Base-by-base conservation (phyloP, 2,329 filamentous ascomycete genomes). In the Fusarium sp. region DNA sequence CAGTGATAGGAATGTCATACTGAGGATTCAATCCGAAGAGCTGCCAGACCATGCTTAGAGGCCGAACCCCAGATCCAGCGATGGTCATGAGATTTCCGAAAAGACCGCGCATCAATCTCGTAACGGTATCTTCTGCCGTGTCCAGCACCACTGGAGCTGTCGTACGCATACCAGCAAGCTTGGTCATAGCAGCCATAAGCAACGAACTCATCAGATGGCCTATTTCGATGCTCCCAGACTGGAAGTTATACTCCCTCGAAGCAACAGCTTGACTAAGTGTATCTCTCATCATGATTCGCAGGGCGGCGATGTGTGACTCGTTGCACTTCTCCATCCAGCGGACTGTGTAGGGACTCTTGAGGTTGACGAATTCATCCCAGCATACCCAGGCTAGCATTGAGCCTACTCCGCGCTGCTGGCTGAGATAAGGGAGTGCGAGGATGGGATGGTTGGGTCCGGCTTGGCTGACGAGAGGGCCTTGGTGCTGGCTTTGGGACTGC, bases 251-350 rank as follows among this genome's bases (percentile, higher is more conserved):
- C n/a, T 58, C 43, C 2, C 58, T n/a, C 1, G 23, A 63, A 1
- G 31, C 57, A 5, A 51, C 37, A 0, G 60, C 60, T 1, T 39
- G 58, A 4, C 58, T 63, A 0, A 63, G 33, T 1, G 60, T 63
- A 4, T 63, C 58, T 4, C 60, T 11, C 60, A 63, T 63, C 17
- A 63, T 63, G 17, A 63, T 63, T 27, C 60, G 2, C 0, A 63
- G 5, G 0, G 60, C 51, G 0, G 60, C 60, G 0, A 63, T 63
- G 13, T 63, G 60, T 0, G 51, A 6, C 7, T 63, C 60, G 4
- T 63, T 63, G 5, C 60, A 63, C 58, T 63, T 63, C 18, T 63
- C 60, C 58, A 63, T 63, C 58, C 60, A 63, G 5, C 60, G 58
- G 0, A 63, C 17, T 2, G n/a, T 5, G 7, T 63, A 63, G 3